Base-by-base conservation (phyloP, 805 yeast genomes). In the Phaffomyces opuntiae region DNA sequence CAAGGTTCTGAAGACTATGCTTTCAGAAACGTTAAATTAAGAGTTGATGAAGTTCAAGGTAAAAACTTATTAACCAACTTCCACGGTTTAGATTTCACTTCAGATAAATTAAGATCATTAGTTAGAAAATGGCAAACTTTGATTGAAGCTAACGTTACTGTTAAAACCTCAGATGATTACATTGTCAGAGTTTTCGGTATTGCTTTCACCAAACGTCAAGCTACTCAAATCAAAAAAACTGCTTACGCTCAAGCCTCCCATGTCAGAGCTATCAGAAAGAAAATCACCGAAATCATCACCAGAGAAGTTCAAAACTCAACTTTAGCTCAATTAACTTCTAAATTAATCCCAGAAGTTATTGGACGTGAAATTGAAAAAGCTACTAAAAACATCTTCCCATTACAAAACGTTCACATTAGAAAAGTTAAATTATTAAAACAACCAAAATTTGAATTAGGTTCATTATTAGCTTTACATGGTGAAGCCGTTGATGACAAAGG, bases 1-100 rank as follows among this genome's bases (percentile, higher is more conserved):
- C 97, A 91, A 79, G 96, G 96, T 68, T 87, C 95, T 67, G 98
- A 91, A 80, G 98, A 91, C 78, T 96, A 90, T 82, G 83, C 97
- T 57, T 85, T 83, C 87, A 91, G 95, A 83, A 89, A 91, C 79
- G 78, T 91, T 70, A 87, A 85, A 77, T 87, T 91, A 76, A 89
- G 97, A 79, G 96, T 91, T 64, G 98, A 90, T 68, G 98, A 91
- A 78, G 96, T 90, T 63, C 96, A 91, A 79, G 98, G 97, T 78
- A 87, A 88, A 80, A 89, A 90, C 84, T 81, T 90, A 69, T 81
- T 90, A 72, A 90, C 98, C 80, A 91, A 91, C 95, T 91, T 90
- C 95, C 97, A 90, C 81, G 98, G 98, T 68, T 75, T 91, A 75
- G 95, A 89, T 80, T 90, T 91, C 84, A 90, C 98, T 68, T 79